Conservation (phyloP, 495 filamentous ascomycete genomes). For the Penicillium arizonense region DNA sequence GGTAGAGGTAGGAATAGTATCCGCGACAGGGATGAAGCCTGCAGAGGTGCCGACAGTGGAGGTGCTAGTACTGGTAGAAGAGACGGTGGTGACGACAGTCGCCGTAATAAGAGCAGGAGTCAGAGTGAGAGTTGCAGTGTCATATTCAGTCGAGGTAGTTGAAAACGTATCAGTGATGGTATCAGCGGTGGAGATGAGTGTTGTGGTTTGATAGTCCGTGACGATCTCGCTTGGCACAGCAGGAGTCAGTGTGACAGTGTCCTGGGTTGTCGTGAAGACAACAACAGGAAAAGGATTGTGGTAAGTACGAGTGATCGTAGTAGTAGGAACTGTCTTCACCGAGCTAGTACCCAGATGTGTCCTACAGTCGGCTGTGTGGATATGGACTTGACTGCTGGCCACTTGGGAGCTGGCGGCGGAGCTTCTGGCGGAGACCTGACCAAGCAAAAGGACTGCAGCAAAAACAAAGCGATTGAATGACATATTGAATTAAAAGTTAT, state of each 20-base stretch:
- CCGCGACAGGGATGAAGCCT: slow-evolving; percentile 1
- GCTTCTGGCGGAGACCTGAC: neutral
- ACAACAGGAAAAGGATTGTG: slow-evolving; percentile 4
- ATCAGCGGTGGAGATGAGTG: neutral
- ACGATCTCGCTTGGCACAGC: neutral
- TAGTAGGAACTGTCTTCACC: slow-evolving; percentile 1
- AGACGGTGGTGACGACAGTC: neutral
- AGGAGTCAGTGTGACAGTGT: slow-evolving; percentile 4
- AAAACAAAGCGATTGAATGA: neutral
- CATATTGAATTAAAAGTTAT: neutral
- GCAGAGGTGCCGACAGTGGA: neutral
- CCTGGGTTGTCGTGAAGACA: neutral
- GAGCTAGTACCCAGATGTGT: neutral
- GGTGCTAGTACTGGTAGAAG: neutral
- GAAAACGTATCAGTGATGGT: slow-evolving; percentile 4
- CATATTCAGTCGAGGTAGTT: slow-evolving; percentile 7
- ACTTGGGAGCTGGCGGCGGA: neutral
- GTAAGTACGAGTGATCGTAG: neutral
- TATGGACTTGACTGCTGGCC: slow-evolving; percentile 2
- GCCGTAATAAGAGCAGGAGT: neutral
- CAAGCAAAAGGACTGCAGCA: neutral
- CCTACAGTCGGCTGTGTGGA: neutral
- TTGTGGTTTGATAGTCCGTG: slow-evolving; percentile 8
- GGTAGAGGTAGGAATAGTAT: slow-evolving; percentile 1
- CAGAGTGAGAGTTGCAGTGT: neutral